Percentiles rank a stretch among this genome's conserved stretches.
Conservation (phyloP, 305 asterid species). For the Solanum chacoense region DNA sequence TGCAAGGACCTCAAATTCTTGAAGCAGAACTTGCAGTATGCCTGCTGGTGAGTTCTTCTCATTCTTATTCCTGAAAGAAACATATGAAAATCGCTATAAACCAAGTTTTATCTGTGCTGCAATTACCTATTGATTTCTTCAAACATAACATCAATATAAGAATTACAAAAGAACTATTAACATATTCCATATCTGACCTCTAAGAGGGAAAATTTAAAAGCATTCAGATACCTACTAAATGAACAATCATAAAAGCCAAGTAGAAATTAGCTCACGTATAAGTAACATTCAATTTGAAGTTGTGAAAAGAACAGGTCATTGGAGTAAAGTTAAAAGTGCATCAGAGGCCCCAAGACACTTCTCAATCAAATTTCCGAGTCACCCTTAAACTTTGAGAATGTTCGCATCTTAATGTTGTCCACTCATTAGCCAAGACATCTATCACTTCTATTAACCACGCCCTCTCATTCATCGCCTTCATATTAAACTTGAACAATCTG, state of each 20-base stretch:
- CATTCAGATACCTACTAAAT: background rate
- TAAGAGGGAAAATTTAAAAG: background rate
- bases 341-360: background rate
- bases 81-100: background rate
- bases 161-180: background rate
- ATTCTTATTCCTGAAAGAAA: conserved; percentile 15
- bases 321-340: background rate
- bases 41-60: background rate
- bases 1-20: conserved; percentile 4
- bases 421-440: background rate
- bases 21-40: conserved; percentile 1
- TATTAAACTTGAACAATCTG: background rate
- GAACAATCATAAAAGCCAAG: background rate
- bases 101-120: background rate
- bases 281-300: background rate
- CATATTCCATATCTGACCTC: background rate
- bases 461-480: background rate
- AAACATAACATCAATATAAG: background rate
- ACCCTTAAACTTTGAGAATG: background rate
- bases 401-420: background rate
- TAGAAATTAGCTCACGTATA: background rate
- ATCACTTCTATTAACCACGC: background rate
- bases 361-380: background rate
- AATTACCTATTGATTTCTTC: background rate
- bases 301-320: background rate